A percentile compares a stretch with the other conserved stretches of the same genome.
phyloP scores from a whole-genome alignment of 441 rosid species.

The Adansonia rubrostipa region DNA sequence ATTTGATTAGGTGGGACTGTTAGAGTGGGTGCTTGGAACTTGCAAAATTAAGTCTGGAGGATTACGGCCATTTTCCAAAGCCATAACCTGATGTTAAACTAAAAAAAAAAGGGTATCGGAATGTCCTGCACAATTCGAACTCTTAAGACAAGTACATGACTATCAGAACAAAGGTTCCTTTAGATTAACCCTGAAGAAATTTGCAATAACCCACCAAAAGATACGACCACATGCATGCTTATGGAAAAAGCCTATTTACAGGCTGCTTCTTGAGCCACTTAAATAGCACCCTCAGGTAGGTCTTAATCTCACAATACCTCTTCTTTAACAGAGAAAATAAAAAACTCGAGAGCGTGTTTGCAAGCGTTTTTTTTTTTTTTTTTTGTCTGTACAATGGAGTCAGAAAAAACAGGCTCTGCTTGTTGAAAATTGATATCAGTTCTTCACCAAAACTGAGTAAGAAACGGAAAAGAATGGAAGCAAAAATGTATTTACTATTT shows the following conservation, averaged over 20 bases:
- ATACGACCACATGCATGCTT: background rate
- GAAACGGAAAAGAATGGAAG: background rate
- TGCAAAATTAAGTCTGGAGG: background rate
- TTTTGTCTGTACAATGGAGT: background rate
- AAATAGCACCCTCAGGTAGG: background rate
- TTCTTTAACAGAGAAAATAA: background rate
- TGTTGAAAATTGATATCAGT: background rate
- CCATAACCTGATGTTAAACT: background rate
- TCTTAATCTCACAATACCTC: background rate
- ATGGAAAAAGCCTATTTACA: background rate
- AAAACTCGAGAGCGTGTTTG: background rate
- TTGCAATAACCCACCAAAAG: background rate
- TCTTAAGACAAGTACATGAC: background rate
- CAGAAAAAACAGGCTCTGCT: background rate
- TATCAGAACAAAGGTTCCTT: background rate
- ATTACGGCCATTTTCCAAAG: conserved; percentile 3
- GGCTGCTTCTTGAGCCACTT: background rate
- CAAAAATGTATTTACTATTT: background rate
- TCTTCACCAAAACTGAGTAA: background rate
- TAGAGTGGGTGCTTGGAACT: background rate
- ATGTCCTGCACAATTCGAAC: background rate
- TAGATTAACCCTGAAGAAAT: background rate
- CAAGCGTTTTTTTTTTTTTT: background rate
- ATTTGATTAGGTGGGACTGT: background rate
- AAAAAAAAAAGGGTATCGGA: background rate